Evolutionary conservation across 768 basidiomycete genomes (phyloP), one percentile per base, ranked within the genome.

Genomic region (Phylloporus scabripes): DNA sequence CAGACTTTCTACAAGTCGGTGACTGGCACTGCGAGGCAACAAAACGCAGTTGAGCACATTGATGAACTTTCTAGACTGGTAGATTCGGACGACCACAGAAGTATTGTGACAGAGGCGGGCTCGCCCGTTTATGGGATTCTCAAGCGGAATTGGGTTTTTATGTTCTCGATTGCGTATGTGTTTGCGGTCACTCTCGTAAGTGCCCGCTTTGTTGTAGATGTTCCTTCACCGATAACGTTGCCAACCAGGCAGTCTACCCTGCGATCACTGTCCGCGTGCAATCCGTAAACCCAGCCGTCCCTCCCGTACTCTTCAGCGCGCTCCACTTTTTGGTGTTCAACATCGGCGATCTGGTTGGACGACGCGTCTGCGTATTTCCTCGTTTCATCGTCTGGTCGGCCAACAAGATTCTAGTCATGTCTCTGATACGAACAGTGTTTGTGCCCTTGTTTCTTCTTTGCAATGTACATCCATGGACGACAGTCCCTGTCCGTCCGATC

Each of bases 111-210:
- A 6, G 67, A 69, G 46, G 70, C 71, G 53, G 72, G 71, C 53
- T 57, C 64, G 21, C 70, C 74, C 20, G 74, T 80, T 15, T 56
- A 77, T 28, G 70, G 75, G 23, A 64, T 87, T 7, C 76, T 79
- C 2, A 82, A 78, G 66, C 70, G 76, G 39, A 93, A 93, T 59
- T 57, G 75, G 7, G 58, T 72, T 5, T 86, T 82, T 60, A 82
- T 92, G 58, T 52, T 87, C 32, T 80, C 87, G 7, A 84, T 85
- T 2, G 78, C 80, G 7, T 87, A 81, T 61, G 82, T 86, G 6
- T 92, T 89, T 60, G 61, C 83, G 20, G 76, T 87, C 15, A 92
- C 92, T 17, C 67, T 95, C 63, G 90, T 92, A 61, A 57, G 82
- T 50, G 2, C 23, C 15, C 18, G 17, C 31, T 21, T 24, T 42